These are phyloP conservation scores for Verticillium nubilum DNA, from an alignment of 2,329 filamentous ascomycete genomes.

Conservation along the genomic window DNA sequence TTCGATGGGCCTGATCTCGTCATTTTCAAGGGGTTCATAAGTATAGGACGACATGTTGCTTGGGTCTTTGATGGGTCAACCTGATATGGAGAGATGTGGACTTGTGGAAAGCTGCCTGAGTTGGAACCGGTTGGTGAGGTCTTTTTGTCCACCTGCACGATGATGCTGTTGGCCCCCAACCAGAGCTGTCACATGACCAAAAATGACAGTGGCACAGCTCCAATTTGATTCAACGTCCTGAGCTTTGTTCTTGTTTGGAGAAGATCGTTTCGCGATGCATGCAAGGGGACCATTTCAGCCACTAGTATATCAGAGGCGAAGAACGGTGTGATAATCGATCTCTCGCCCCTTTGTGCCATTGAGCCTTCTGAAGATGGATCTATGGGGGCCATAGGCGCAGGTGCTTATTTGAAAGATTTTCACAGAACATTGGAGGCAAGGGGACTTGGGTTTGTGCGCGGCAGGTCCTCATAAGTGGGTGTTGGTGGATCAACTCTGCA, in stretches of 20 bases:
- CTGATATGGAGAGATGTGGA: too few species aligned
- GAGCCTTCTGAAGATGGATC: slow-evolving; percentile 8
- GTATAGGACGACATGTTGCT: not conserved
- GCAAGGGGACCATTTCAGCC: not conserved
- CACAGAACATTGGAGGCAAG: not conserved
- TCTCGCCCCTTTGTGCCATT: slow-evolving; percentile 13
- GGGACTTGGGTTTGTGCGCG: not conserved
- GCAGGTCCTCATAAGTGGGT: slow-evolving; percentile 15
- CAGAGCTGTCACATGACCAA: too few species aligned
- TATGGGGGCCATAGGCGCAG: slow-evolving; percentile 13
- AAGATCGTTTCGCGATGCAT: not conserved
- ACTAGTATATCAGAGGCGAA: slow-evolving; percentile 8
- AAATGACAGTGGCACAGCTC: too few species aligned
- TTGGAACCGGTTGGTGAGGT: too few species aligned
- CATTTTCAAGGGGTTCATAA: not conserved
- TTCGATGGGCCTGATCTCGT: not conserved
- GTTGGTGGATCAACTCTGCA: slow-evolving; percentile 20
- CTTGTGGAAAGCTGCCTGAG: too few species aligned
- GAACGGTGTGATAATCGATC: slow-evolving; percentile 20
- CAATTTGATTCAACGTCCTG: too few species aligned
- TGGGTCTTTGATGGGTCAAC: too few species aligned
- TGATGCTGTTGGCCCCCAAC: too few species aligned
- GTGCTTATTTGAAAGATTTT: not conserved
- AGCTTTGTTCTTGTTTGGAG: too few species aligned
- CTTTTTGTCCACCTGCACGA: too few species aligned